A percentile compares a stretch with the other conserved stretches of the same genome.
Evolutionary conservation across 106 monocot species (phyloP).

Genomic region (Apostasia shenzhenica): DNA sequence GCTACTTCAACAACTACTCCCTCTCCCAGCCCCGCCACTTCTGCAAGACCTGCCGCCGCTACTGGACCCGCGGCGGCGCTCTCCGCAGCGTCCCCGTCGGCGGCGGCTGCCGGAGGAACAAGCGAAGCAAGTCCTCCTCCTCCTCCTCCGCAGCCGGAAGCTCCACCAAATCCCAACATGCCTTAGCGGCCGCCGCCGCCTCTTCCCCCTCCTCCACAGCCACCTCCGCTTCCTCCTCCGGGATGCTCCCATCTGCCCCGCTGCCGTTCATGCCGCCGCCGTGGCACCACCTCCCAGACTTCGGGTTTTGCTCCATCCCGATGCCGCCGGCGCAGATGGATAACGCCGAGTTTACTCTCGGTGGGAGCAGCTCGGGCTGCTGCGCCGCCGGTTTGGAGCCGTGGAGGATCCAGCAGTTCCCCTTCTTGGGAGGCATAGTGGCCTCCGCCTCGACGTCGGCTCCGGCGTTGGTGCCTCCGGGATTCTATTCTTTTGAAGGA

Average conservation of each 20-base stretch:
- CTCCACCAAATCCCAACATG: too few species aligned
- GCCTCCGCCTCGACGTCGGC: constrained; percentile 1
- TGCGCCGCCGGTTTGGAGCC: constrained; percentile 23
- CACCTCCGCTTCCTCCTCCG: background rate
- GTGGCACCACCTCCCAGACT: constrained; percentile 27
- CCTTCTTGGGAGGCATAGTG: constrained; percentile 22
- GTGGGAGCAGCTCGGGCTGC: background rate
- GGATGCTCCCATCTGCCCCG: constrained; percentile 8
- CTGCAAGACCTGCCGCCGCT: constrained; percentile 75
- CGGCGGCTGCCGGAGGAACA: constrained; percentile 68
- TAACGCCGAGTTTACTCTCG: constrained; percentile 12
- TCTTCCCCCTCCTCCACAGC: constrained; percentile 13
- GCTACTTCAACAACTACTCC: constrained; percentile 59
- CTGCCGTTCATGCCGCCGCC: constrained; percentile 29
- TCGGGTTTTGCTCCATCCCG: constrained; percentile 18
- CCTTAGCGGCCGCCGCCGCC: background rate
- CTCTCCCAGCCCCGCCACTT: constrained; percentile 65
- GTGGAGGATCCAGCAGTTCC: constrained; percentile 41
- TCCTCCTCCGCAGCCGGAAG: background rate
- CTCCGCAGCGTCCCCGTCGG: constrained; percentile 65
- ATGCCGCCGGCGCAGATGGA: constrained; percentile 19
- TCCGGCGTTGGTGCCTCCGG: constrained; percentile 13
- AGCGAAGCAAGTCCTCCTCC: constrained; percentile 17
- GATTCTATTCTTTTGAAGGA: constrained; percentile 31
- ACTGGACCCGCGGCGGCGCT: constrained; percentile 63